Conservation (phyloP, 768 basidiomycete species). For the Pulveroboletus sp. region DNA sequence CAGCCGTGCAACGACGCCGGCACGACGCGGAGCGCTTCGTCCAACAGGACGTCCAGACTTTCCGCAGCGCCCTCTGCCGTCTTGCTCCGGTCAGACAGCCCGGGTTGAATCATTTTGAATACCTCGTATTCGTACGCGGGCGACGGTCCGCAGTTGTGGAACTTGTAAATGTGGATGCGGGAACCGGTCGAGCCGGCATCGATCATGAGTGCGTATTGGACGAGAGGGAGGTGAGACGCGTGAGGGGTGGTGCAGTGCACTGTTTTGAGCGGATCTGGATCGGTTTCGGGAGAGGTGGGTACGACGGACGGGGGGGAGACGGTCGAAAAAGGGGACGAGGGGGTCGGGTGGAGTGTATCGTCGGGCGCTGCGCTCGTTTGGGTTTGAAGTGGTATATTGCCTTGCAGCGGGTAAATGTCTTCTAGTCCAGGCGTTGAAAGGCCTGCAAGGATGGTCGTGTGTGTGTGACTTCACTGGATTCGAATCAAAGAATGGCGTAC, state of each 20-base stretch:
- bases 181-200: conserved; percentile 98
- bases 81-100: conserved; percentile 62
- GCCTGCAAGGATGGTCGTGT: conserved; percentile 1
- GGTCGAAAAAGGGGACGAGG: not conserved
- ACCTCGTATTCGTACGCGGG: conserved; percentile 90
- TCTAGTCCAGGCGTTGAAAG: conserved; percentile 17
- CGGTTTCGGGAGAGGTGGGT: conserved; percentile 63
- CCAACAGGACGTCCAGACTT: conserved; percentile 73
- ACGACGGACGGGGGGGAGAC: conserved; percentile 1
- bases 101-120: conserved; percentile 78
- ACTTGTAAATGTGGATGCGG: conserved; percentile 97
- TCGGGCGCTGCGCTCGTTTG: not conserved
- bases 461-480: not conserved
- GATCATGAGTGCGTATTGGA: conserved; percentile 95
- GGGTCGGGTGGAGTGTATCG: not conserved
- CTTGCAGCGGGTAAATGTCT: conserved; percentile 22
- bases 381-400: conserved; percentile 11
- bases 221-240: conserved; percentile 48
- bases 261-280: conserved; percentile 70
- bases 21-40: conserved; percentile 75
- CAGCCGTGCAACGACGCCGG: conserved; percentile 60
- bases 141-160: conserved; percentile 80
- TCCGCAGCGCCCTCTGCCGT: conserved; percentile 68
- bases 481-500: conserved; percentile 12
- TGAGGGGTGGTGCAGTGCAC: conserved; percentile 64